phyloP scores from a whole-genome alignment of 2,329 filamentous ascomycete species.

The Fusarium domesticum region DNA sequence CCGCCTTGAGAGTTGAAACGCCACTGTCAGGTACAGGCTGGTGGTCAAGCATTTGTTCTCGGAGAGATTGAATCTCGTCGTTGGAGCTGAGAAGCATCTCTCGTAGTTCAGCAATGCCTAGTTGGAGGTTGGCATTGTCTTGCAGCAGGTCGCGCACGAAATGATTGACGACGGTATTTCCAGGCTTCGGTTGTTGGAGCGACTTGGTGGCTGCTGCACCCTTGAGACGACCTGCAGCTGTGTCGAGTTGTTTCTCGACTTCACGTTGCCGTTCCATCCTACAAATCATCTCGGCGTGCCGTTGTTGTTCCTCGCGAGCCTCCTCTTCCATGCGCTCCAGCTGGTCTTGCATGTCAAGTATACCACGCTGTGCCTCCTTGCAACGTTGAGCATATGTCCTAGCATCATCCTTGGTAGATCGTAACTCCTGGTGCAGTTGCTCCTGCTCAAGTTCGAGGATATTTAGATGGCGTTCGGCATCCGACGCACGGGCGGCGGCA shows the following conservation, averaged over 20 bases:
- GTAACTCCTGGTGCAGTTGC: conserved; percentile 64
- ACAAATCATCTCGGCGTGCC: conserved; percentile 75
- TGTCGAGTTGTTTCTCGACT: conserved; percentile 78
- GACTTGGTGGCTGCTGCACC: conserved; percentile 72
- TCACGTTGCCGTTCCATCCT: conserved; percentile 81
- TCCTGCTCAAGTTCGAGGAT: conserved; percentile 80
- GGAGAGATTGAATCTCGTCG: conserved; percentile 83
- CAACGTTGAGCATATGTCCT: conserved; percentile 77
- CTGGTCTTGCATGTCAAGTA: conserved; percentile 79
- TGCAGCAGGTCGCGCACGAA: conserved; percentile 95
- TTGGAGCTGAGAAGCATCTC: conserved; percentile 91
- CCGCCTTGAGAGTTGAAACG: conserved; percentile 63
- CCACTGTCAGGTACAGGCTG: conserved; percentile 58
- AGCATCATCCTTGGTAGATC: conserved; percentile 69
- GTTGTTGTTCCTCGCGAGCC: conserved; percentile 72
- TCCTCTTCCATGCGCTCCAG: conserved; percentile 86
- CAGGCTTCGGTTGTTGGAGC: conserved; percentile 55
- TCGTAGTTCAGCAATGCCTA: conserved; percentile 84
- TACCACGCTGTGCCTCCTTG: conserved; percentile 77
- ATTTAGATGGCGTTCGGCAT: conserved; percentile 76
- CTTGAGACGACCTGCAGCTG: conserved; percentile 76
- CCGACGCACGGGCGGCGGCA: conserved; percentile 70
- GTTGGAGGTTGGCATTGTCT: conserved; percentile 90
- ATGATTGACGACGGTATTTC: conserved; percentile 77
- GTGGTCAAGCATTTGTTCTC: conserved; percentile 77